A percentile compares a stretch with the other conserved stretches of the same genome.
phyloP scores from a whole-genome alignment of 2,329 filamentous ascomycete species.

The Arthrobotrys conoides region DNA sequence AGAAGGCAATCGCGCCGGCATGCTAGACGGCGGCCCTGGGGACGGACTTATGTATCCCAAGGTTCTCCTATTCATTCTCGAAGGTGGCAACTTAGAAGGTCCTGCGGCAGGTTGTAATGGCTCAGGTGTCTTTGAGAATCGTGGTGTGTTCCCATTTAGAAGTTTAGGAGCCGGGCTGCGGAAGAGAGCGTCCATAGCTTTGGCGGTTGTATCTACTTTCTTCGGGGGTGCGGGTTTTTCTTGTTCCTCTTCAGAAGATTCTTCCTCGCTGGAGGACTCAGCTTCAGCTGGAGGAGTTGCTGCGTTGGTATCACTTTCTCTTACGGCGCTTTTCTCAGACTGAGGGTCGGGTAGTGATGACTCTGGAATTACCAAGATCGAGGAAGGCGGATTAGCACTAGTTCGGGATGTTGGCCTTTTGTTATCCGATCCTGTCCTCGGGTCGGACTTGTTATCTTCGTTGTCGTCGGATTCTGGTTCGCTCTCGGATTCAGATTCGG shows the following conservation, averaged over 20 bases:
- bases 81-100: slow-evolving; percentile 44
- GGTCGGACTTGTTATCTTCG: not conserved
- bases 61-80: slow-evolving; percentile 57
- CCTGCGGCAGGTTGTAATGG: slow-evolving; percentile 12
- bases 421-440: slow-evolving; percentile 2
- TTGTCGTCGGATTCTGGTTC: not conserved
- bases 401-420: not conserved
- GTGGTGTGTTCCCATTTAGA: slow-evolving; percentile 26
- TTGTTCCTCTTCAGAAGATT: slow-evolving; percentile 24
- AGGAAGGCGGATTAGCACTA: slow-evolving; percentile 19
- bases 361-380: slow-evolving; percentile 41
- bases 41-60: slow-evolving; percentile 57
- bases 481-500: slow-evolving; percentile 15
- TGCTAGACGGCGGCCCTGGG: slow-evolving; percentile 52
- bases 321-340: not conserved
- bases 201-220: slow-evolving; percentile 24
- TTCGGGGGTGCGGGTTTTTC: slow-evolving; percentile 12
- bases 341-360: slow-evolving; percentile 27
- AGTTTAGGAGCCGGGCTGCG: slow-evolving; percentile 13
- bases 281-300: slow-evolving; percentile 12
- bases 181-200: slow-evolving; percentile 47
- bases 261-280: slow-evolving; percentile 18
- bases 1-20: slow-evolving; percentile 50
- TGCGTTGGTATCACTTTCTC: slow-evolving; percentile 24
- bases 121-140: slow-evolving; percentile 51